These are phyloP conservation scores for Lecanosticta acicola DNA, from an alignment of 2,329 filamentous ascomycete genomes.

Conservation along the genomic window DNA sequence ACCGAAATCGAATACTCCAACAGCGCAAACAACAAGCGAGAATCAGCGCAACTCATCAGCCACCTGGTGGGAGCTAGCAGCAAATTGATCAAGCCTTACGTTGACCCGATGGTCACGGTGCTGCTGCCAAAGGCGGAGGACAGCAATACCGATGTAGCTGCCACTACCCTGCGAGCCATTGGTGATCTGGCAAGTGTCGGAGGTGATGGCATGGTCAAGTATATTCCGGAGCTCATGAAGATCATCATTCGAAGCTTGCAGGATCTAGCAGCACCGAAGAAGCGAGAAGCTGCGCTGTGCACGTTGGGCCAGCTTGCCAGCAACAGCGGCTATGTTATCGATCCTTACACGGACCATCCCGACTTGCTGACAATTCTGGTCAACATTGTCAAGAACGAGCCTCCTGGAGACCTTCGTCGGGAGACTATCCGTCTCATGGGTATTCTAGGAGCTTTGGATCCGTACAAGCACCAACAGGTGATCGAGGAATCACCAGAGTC, in stretches of 20 bases:
- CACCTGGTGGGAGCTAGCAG: slow-evolving; percentile 90
- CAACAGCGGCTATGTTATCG: slow-evolving; percentile 95
- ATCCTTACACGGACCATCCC: slow-evolving; percentile 91
- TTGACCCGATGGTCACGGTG: slow-evolving; percentile 91
- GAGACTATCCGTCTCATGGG: slow-evolving; percentile 97
- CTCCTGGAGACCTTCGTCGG: slow-evolving; percentile 75
- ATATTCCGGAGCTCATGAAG: slow-evolving; percentile 88
- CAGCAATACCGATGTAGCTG: slow-evolving; percentile 76
- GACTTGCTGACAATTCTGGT: slow-evolving; percentile 88
- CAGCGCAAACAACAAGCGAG: slow-evolving; percentile 88
- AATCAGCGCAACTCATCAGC: slow-evolving; percentile 88
- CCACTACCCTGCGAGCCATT: slow-evolving; percentile 90
- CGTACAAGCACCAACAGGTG: slow-evolving; percentile 93
- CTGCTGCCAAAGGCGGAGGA: slow-evolving; percentile 91
- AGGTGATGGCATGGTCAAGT: slow-evolving; percentile 85
- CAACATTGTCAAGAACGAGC: slow-evolving; percentile 89
- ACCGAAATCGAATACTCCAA: slow-evolving; percentile 96
- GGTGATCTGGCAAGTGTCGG: slow-evolving; percentile 92
- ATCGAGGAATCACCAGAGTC: slow-evolving; percentile 82
- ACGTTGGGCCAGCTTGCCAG: slow-evolving; percentile 89
- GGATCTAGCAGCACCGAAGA: slow-evolving; percentile 83
- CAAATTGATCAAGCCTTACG: slow-evolving; percentile 88
- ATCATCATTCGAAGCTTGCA: slow-evolving; percentile 91
- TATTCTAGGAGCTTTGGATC: slow-evolving; percentile 88
- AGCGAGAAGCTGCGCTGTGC: slow-evolving; percentile 84